These are phyloP conservation scores for Diaporthe citriasiana DNA, from an alignment of 2,329 filamentous ascomycete genomes.

Conservation along the genomic window DNA sequence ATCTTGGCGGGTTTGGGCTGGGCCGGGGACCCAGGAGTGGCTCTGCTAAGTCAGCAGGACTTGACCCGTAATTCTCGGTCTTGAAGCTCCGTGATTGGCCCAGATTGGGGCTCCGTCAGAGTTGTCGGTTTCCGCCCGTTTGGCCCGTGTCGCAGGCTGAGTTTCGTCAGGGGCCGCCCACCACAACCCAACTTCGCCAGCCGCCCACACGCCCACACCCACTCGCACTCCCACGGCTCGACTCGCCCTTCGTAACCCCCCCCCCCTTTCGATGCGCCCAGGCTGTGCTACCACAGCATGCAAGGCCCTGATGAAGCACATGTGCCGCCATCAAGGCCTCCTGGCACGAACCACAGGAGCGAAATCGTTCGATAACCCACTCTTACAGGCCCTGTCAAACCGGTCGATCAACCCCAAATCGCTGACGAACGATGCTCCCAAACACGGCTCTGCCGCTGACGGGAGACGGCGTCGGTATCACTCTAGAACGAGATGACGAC, in stretches of 20 bases:
- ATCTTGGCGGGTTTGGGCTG: slow-evolving; percentile 30
- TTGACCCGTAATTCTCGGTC: background rate
- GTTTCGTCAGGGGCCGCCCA: slow-evolving; percentile 29
- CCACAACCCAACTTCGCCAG: slow-evolving; percentile 15
- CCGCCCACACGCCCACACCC: slow-evolving; percentile 7
- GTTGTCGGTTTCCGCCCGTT: slow-evolving; percentile 30
- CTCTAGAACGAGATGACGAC: slow-evolving; percentile 27
- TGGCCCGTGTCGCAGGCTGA: slow-evolving; percentile 33
- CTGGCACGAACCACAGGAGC: slow-evolving; percentile 27
- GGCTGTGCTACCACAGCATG: slow-evolving; percentile 22
- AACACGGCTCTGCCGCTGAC: slow-evolving; percentile 35
- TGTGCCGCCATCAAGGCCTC: slow-evolving; percentile 22
- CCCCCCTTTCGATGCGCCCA: background rate
- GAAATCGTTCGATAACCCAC: slow-evolving; percentile 56
- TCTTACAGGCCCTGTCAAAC: slow-evolving; percentile 41
- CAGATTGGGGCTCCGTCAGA: background rate
- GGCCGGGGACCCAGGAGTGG: slow-evolving; percentile 31
- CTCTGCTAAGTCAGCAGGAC: slow-evolving; percentile 26
- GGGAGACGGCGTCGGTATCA: slow-evolving; percentile 33
- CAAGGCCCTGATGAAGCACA: slow-evolving; percentile 24
- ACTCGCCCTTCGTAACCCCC: slow-evolving; percentile 1
- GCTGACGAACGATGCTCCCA: slow-evolving; percentile 37
- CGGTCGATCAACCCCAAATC: slow-evolving; percentile 47
- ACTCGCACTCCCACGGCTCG: background rate
- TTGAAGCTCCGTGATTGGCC: slow-evolving; percentile 20